Conservation (phyloP, 169 alveolate genomes). For the Cystoisospora suis region DNA sequence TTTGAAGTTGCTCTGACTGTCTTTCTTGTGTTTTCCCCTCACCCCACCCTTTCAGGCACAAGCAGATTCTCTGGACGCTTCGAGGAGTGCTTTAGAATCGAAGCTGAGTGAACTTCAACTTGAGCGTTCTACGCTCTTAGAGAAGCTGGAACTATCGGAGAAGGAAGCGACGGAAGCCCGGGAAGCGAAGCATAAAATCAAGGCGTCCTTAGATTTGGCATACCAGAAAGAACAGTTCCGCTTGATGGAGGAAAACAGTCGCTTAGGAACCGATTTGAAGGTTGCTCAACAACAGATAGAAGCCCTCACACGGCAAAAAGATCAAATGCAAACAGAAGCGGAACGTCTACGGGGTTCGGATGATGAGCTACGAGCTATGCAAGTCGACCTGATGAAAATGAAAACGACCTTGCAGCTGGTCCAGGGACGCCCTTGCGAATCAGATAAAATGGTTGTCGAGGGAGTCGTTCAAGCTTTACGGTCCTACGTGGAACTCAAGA, state of each 20-base stretch:
- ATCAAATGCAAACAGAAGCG: constrained; percentile 1
- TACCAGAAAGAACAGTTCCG: constrained; percentile 18
- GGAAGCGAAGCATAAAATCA: neutral
- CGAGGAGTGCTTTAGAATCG: neutral
- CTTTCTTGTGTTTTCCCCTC: neutral
- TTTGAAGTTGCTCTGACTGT: too few species aligned
- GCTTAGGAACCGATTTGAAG: constrained; percentile 16
- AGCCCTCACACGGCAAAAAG: neutral
- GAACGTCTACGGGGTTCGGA: constrained; percentile 12
- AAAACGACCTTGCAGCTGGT: constrained; percentile 9
- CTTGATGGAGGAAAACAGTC: constrained; percentile 23
- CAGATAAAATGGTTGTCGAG: neutral
- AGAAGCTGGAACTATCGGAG: constrained; percentile 1
- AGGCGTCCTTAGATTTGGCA: neutral
- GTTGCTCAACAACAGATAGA: constrained; percentile 9
- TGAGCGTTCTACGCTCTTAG: constrained; percentile 1
- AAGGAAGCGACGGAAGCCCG: neutral
- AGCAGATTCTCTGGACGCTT: neutral
- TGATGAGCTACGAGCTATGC: neutral
- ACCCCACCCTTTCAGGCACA: neutral
- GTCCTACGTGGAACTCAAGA: constrained; percentile 7
- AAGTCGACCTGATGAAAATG: constrained; percentile 6
- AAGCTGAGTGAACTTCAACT: neutral
- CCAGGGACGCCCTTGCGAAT: constrained; percentile 20
- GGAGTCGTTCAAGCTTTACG: neutral